phyloP scores from a whole-genome alignment of 192 early-diverging fungal genomes.

The Entomortierella lignicola region DNA sequence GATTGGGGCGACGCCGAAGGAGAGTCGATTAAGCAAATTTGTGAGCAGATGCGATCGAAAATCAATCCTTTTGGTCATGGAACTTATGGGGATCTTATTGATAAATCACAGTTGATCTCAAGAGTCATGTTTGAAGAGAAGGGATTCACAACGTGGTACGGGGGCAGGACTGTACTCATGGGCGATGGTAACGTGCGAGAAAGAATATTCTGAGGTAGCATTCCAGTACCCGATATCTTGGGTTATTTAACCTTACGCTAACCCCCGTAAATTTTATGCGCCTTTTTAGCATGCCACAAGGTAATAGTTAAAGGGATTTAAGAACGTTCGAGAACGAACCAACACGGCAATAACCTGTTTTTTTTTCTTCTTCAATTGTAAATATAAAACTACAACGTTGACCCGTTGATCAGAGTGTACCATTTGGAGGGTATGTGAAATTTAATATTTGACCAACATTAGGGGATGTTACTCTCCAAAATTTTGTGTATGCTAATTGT shows the following conservation, averaged over 20 bases:
- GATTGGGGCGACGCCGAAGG: conserved; percentile 41
- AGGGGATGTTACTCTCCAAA: no score
- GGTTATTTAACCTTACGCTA: no score
- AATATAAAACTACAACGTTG: no score
- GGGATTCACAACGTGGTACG: conserved; percentile 46
- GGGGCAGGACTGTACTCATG: conserved; percentile 43
- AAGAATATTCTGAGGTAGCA: no score
- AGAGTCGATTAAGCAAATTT: conserved; percentile 47
- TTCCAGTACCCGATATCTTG: no score
- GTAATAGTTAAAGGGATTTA: not conserved
- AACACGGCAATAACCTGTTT: no score
- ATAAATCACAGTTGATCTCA: conserved; percentile 34
- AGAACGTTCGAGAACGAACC: not conserved
- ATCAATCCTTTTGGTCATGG: conserved; percentile 40
- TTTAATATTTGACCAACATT: no score
- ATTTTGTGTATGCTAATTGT: not conserved
- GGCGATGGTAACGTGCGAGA: conserved; percentile 33
- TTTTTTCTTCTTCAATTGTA: no score
- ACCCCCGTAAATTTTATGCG: no score
- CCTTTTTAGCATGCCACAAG: conserved; percentile 41
- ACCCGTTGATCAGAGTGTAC: conserved; percentile 35
- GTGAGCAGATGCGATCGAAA: conserved; percentile 27
- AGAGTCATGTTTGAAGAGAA: conserved; percentile 49
- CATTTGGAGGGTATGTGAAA: conserved; percentile 46
- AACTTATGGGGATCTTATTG: conserved; percentile 48